phyloP scores from a whole-genome alignment of 495 filamentous ascomycete genomes.

The Xylaria venustula region DNA sequence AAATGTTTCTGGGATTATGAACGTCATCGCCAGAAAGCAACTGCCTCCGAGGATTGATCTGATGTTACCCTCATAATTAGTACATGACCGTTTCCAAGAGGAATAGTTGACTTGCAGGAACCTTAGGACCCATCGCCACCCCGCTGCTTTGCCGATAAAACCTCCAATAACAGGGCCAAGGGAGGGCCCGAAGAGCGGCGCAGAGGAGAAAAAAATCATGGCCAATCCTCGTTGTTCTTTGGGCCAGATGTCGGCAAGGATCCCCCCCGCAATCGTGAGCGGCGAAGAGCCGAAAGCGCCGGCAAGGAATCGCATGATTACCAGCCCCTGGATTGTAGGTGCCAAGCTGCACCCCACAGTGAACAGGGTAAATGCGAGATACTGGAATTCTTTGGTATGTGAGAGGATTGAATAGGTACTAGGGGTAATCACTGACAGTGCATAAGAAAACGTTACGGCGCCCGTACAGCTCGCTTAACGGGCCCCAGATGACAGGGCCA shows the following conservation, averaged over 20 bases:
- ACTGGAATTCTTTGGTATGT: neutral
- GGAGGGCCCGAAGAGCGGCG: slow-evolving; percentile 69
- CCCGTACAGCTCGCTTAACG: neutral
- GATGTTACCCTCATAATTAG: no score
- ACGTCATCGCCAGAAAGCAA: slow-evolving; percentile 58
- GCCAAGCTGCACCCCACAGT: neutral
- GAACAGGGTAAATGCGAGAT: neutral
- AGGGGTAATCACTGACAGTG: neutral
- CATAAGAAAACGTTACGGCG: neutral
- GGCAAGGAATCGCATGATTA: slow-evolving; percentile 66
- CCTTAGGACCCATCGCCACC: slow-evolving; percentile 70
- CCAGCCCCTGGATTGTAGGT: neutral
- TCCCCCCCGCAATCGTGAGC: slow-evolving; percentile 69
- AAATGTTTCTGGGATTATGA: slow-evolving; percentile 87
- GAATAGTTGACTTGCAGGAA: no score
- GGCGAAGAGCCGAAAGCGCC: slow-evolving; percentile 72
- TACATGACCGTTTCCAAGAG: no score
- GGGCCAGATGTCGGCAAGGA: slow-evolving; percentile 71
- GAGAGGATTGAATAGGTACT: neutral
- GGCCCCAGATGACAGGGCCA: neutral
- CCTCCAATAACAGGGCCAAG: slow-evolving; percentile 57
- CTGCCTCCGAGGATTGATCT: slow-evolving; percentile 70
- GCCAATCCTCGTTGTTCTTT: slow-evolving; percentile 62
- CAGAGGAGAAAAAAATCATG: slow-evolving; percentile 59
- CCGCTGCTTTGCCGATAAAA: slow-evolving; percentile 57